Evolutionary conservation across 2,329 filamentous ascomycete genomes (phyloP).

Genomic region (Phaeomoniella chlamydospora): DNA sequence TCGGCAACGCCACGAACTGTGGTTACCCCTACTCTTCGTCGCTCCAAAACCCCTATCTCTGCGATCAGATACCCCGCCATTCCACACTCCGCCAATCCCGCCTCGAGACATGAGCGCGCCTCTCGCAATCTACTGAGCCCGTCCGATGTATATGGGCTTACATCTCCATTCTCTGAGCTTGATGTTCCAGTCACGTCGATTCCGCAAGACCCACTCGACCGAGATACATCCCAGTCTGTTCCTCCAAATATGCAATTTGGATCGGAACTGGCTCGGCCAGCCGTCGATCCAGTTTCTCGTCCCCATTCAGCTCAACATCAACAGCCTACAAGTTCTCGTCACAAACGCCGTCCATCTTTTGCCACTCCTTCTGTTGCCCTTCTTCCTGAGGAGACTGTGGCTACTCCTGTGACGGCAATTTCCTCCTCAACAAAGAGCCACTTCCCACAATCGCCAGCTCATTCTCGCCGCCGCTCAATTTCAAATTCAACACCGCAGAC

Average conservation of each 20-base stretch:
- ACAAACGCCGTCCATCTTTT: conserved; percentile 2
- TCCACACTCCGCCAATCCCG: conserved; percentile 7
- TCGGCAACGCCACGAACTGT: conserved; percentile 4
- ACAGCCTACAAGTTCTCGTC: background rate
- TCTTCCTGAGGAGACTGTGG: background rate
- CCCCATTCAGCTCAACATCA: background rate
- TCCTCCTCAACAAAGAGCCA: background rate
- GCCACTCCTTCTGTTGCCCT: background rate
- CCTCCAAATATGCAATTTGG: conserved; percentile 85
- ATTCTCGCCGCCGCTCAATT: background rate
- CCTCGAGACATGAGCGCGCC: conserved; percentile 17
- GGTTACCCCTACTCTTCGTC: conserved; percentile 3
- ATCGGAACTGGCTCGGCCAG: conserved; percentile 11
- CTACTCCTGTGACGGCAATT: background rate
- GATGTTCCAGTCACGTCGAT: conserved; percentile 71
- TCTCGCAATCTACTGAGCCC: conserved; percentile 20
- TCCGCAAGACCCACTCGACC: conserved; percentile 55
- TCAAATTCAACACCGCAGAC: background rate
- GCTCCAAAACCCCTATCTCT: conserved; percentile 16
- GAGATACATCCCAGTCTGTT: conserved; percentile 76
- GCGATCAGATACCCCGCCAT: conserved; percentile 12
- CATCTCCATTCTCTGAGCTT: conserved; percentile 82
- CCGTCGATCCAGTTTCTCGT: conserved; percentile 3
- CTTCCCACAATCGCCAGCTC: background rate
- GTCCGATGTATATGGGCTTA: conserved; percentile 55